A percentile compares a stretch with the other conserved stretches of the same genome.
These are phyloP conservation scores for Talaromyces pinophilus DNA, from an alignment of 2,329 filamentous ascomycete genomes.

Conservation along the genomic window DNA sequence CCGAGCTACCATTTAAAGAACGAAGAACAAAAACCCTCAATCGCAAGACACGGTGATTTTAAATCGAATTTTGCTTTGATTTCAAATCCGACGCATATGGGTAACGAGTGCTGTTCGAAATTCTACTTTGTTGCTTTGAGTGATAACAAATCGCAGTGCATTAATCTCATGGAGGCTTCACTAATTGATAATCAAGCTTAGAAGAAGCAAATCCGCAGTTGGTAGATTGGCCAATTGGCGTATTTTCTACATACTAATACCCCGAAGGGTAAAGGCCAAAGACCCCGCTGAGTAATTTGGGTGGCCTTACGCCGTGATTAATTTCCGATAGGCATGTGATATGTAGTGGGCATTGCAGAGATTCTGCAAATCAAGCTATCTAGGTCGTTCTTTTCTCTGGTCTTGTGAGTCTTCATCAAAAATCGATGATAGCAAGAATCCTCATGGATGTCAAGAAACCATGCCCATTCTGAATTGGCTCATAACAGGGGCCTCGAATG, in stretches of 20 bases:
- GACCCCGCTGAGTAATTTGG: background rate
- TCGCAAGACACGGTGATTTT: background rate
- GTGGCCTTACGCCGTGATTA: background rate
- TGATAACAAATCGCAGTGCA: background rate
- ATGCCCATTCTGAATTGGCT: slow-evolving; percentile 1
- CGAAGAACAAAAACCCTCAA: background rate
- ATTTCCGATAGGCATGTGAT: background rate
- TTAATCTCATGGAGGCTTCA: background rate
- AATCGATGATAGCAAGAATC: background rate
- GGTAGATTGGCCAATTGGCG: background rate
- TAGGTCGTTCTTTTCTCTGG: background rate
- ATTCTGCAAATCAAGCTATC: background rate
- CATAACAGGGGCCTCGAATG: slow-evolving; percentile 8
- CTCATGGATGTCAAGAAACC: background rate
- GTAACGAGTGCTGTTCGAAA: background rate
- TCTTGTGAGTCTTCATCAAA: background rate
- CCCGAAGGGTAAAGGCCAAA: background rate
- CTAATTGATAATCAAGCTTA: background rate
- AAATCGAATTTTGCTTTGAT: background rate
- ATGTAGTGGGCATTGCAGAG: background rate
- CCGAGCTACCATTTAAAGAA: background rate
- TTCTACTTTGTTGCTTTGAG: background rate
- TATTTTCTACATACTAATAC: background rate
- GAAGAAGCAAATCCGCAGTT: background rate
- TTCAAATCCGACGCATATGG: background rate